phyloP scores from a whole-genome alignment of 1,139 yeast genomes.

The Saccharomyces pastorianus region DNA sequence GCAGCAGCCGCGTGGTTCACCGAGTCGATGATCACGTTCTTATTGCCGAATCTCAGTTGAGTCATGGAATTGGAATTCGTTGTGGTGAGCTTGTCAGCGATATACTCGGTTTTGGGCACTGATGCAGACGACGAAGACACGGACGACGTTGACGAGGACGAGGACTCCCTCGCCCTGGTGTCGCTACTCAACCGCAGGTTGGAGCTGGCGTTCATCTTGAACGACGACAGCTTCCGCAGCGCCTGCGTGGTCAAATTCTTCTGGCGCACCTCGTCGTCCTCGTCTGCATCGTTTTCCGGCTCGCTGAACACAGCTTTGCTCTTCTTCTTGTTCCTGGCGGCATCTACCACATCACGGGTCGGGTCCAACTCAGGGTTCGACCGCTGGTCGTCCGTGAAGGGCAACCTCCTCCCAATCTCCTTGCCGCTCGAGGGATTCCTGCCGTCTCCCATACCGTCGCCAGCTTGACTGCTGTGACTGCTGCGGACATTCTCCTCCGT shows the following conservation, averaged over 20 bases:
- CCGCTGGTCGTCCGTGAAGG: conserved; percentile 20
- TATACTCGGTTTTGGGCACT: not conserved
- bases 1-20: not conserved
- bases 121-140: not conserved
- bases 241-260: conserved; percentile 35
- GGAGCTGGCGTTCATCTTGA: not conserved
- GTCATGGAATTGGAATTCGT: conserved; percentile 11
- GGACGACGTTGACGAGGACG: not conserved
- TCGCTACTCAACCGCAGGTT: not conserved
- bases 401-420: conserved; percentile 31
- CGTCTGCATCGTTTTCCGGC: conserved; percentile 1
- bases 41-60: conserved; percentile 16
- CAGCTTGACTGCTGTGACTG: conserved; percentile 8
- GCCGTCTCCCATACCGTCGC: conserved; percentile 4
- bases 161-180: not conserved
- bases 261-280: conserved; percentile 24
- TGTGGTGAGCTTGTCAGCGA: not conserved
- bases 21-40: conserved; percentile 15
- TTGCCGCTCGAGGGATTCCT: conserved; percentile 8
- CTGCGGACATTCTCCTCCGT: conserved; percentile 6
- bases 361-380: conserved; percentile 10
- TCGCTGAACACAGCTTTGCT: not conserved
- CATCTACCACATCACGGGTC: not conserved
- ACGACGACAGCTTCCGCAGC: conserved; percentile 29
- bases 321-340: conserved; percentile 1